A percentile compares a stretch with the other conserved stretches of the same genome.
Conservation (phyloP, 495 filamentous ascomycete species). For the Aspergillus affinis region DNA sequence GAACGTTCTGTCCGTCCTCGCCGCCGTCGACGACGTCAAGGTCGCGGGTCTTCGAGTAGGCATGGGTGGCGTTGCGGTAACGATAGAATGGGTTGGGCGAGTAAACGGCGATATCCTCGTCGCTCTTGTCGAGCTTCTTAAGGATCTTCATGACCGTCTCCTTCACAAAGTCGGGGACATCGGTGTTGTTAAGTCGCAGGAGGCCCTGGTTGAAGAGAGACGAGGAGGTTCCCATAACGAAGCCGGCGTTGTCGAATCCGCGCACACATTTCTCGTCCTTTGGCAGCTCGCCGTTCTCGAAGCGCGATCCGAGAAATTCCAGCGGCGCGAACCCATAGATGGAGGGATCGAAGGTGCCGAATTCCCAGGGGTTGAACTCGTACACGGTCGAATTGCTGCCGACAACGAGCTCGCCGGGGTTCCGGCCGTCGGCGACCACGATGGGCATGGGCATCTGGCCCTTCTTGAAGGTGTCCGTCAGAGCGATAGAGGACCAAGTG, state of each 20-base stretch:
- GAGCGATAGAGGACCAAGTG: conserved; percentile 84
- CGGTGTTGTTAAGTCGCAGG: conserved; percentile 50
- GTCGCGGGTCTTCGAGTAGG: conserved; percentile 45
- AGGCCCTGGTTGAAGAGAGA: conserved; percentile 80
- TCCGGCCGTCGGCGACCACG: conserved; percentile 70
- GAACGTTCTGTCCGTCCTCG: conserved; percentile 83
- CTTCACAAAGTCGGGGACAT: conserved; percentile 52
- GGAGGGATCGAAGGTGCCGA: conserved; percentile 80
- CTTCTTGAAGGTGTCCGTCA: conserved; percentile 60
- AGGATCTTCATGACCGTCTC: conserved; percentile 54
- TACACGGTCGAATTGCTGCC: conserved; percentile 74
- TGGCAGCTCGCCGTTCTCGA: conserved; percentile 61
- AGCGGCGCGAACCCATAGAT: conserved; percentile 76
- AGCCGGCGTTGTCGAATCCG: conserved; percentile 90
- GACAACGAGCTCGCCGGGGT: conserved; percentile 62
- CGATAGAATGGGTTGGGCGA: conserved; percentile 78
- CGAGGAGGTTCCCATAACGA: conserved; percentile 80
- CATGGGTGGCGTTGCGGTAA: conserved; percentile 62
- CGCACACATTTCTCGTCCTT: conserved; percentile 60
- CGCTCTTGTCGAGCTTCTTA: conserved; percentile 44
- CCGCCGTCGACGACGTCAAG: conserved; percentile 85
- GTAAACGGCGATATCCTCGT: conserved; percentile 80
- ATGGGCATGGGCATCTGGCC: conserved; percentile 76
- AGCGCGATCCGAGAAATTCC: conserved; percentile 74
- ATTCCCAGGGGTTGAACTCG: conserved; percentile 84